Evolutionary conservation across 495 filamentous ascomycete genomes (phyloP).

Genomic region (Talaromyces trachyspermus): DNA sequence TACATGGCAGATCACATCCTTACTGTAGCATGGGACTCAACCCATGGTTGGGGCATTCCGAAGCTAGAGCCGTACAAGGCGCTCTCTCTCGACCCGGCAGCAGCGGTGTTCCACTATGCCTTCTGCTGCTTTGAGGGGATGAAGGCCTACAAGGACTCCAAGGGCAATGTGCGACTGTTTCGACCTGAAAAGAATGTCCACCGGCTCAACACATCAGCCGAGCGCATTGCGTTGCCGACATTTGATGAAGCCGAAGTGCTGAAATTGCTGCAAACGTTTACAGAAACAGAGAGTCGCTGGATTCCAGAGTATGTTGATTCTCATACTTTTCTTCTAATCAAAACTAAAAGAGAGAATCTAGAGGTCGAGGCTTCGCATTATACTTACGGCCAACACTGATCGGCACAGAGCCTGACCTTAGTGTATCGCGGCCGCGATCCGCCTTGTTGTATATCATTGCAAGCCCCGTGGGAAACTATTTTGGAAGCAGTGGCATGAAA

Average conservation of each 20-base stretch:
- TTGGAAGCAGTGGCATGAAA: constrained; percentile 8
- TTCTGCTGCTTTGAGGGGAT: constrained; percentile 83
- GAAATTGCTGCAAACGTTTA: constrained; percentile 51
- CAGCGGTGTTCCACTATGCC: constrained; percentile 76
- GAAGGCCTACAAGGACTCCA: constrained; percentile 67
- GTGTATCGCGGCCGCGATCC: constrained; percentile 62
- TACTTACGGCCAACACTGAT: constrained; percentile 75
- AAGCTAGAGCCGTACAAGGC: constrained; percentile 68
- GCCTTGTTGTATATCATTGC: constrained; percentile 68
- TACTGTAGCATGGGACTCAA: constrained; percentile 53
- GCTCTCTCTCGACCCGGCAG: constrained; percentile 62
- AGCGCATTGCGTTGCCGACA: constrained; percentile 62
- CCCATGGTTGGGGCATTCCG: constrained; percentile 59
- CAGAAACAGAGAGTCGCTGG: constrained; percentile 28
- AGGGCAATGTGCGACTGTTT: constrained; percentile 70
- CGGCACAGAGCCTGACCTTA: constrained; percentile 58
- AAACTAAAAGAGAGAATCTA: constrained; percentile 4
- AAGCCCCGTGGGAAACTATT: constrained; percentile 11
- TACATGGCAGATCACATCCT: constrained; percentile 64
- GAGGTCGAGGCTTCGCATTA: constrained; percentile 38
- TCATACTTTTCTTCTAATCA: background rate
- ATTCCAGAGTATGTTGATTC: constrained; percentile 11
- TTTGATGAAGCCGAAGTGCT: constrained; percentile 58
- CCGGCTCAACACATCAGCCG: constrained; percentile 58
- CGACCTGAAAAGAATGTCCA: constrained; percentile 59